Evolutionary conservation across 1,139 yeast species (phyloP), one percentile per base, ranked within the genome.

Genomic region (Hansenula sp.): DNA sequence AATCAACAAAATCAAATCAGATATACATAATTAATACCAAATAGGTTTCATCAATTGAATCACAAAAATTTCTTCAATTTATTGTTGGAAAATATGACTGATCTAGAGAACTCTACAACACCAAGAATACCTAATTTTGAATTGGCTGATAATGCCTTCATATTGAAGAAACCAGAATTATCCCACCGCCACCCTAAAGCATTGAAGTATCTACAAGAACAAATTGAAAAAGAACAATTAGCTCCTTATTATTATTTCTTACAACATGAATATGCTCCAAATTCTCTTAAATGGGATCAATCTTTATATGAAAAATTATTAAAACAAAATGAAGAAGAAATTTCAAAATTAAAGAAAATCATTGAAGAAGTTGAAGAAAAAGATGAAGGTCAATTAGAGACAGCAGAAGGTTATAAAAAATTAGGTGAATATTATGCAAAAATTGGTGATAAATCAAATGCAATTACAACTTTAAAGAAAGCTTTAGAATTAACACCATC

Each of bases 331-430:
- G 76, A 73, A 19, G 66, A 61, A 34, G 73, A 75, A 42, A 71
- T 85, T 32, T 65, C 67, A 14, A 75, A 71, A 43, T 70, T 90
- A 51, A 78, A 82, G 56, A 72, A 71, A 42, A 68, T 75, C 41
- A 80, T 92, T 48, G 77, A 75, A 44, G 83, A 79, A 51, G 86
- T 94, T 24, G 90, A 86, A 53, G 84, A 79, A 44, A 88, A 85
- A 44, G 96, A 88, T 56, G 97, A 92, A 60, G 95, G 95, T 32
- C 95, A 87, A 56, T 68, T 85, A 53, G 96, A 89, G 56, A 75
- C 80, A 34, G 79, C 87, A 11, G 82, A 82, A 48, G 80, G 83
- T 32, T 83, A 90, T 73, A 75, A 80, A 42, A 78, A 81, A 57
- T 76, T 92, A 35, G 97, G 96, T 21, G 95, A 90, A 59, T 88